These are phyloP conservation scores for Talaromyces thailandensis DNA, from an alignment of 495 filamentous ascomycete species.

Conservation along the genomic window DNA sequence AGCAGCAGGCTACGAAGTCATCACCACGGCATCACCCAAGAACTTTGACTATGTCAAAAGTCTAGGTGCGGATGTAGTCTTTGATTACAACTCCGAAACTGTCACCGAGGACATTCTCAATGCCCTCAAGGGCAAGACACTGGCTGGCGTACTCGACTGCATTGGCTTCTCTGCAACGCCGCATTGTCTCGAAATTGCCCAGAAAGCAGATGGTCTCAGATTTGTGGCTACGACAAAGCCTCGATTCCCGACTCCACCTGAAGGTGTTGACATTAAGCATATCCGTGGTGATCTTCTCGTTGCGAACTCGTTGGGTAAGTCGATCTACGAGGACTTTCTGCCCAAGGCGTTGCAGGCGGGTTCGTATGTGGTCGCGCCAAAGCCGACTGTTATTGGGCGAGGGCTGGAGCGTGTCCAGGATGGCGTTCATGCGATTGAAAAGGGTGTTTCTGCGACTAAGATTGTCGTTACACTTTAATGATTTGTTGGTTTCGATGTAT, in stretches of 20 bases:
- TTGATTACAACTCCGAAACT: constrained; percentile 30
- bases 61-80: constrained; percentile 33
- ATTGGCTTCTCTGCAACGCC: neutral
- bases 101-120: constrained; percentile 19
- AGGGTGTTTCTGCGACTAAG: constrained; percentile 1
- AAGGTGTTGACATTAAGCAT: neutral
- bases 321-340: constrained; percentile 4
- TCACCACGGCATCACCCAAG: constrained; percentile 34
- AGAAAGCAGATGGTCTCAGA: neutral
- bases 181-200: neutral
- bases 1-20: constrained; percentile 31
- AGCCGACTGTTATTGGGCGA: neutral
- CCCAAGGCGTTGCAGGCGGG: neutral
- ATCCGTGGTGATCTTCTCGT: neutral
- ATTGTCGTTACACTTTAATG: constrained; percentile 3
- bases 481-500: neutral
- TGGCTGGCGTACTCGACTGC: neutral
- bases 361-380: neutral
- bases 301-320: neutral
- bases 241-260: neutral
- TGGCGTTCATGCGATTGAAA: neutral
- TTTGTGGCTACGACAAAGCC: constrained; percentile 8
- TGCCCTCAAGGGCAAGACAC: neutral
- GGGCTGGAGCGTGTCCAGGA: neutral
- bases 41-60: constrained; percentile 33